These are phyloP conservation scores for Solanum chiquidenum DNA, from an alignment of 257 asterid species.

Conservation along the genomic window DNA sequence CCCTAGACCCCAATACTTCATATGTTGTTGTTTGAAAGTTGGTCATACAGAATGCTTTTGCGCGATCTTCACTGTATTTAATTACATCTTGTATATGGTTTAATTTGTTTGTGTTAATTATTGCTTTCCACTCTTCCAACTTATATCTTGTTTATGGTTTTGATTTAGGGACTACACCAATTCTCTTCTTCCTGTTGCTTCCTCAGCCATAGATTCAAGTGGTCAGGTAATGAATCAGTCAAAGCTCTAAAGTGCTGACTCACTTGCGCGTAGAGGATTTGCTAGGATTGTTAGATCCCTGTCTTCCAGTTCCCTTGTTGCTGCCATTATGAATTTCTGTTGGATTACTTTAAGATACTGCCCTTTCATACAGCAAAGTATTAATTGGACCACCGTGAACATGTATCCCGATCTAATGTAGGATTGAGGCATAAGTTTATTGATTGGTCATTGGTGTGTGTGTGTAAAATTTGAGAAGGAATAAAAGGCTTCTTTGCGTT, in stretches of 20 bases:
- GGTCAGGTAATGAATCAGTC: constrained; percentile 59
- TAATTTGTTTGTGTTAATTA: not conserved
- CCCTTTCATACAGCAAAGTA: not conserved
- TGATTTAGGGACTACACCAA: constrained; percentile 83
- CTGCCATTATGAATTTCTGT: not conserved
- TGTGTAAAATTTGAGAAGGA: not conserved
- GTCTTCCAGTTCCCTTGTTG: not conserved
- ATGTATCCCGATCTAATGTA: not conserved
- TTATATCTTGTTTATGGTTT: not conserved
- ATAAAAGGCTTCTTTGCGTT: not conserved
- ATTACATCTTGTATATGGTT: not conserved
- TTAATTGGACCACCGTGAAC: not conserved
- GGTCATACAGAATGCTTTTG: not conserved
- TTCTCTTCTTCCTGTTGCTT: constrained; percentile 85
- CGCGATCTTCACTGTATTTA: not conserved
- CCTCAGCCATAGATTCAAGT: constrained; percentile 89
- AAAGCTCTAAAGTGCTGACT: not conserved
- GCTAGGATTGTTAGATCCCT: not conserved
- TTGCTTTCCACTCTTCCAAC: not conserved
- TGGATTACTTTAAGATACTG: not conserved
- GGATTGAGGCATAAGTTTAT: not conserved
- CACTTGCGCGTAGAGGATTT: not conserved
- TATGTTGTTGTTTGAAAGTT: not conserved
- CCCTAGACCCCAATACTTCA: not conserved
- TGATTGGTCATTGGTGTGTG: not conserved